A percentile compares a stretch with the other conserved stretches of the same genome.
phyloP scores from a whole-genome alignment of 345 rosid species.

The Salix caprea region DNA sequence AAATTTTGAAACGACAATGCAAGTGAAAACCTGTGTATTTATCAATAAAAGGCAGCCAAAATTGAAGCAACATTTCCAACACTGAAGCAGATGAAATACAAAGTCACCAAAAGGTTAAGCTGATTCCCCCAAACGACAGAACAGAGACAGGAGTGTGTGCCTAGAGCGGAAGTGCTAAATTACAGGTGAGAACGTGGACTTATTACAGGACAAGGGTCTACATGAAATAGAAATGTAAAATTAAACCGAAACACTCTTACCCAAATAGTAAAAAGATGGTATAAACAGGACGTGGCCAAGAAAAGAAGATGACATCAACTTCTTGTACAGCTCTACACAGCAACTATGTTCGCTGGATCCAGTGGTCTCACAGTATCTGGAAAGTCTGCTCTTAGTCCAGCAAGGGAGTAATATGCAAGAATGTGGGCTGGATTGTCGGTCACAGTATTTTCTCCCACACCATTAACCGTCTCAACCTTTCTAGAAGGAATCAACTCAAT shows the following conservation, averaged over 20 bases:
- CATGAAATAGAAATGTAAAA: slow-evolving; percentile 6
- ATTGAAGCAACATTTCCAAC: neutral
- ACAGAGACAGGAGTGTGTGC: neutral
- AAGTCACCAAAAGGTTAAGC: slow-evolving; percentile 1
- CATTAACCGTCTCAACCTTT: slow-evolving; percentile 23
- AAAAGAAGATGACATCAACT: slow-evolving; percentile 5
- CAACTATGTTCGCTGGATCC: slow-evolving; percentile 23
- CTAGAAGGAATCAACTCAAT: slow-evolving; percentile 79
- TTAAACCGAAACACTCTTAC: slow-evolving; percentile 19
- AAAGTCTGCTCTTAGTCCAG: slow-evolving; percentile 82
- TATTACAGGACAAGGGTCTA: slow-evolving; percentile 29
- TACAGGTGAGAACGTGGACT: slow-evolving; percentile 26
- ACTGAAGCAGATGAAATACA: neutral
- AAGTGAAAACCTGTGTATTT: neutral
- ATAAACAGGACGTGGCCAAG: slow-evolving; percentile 19
- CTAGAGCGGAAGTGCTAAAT: slow-evolving; percentile 17
- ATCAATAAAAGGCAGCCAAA: neutral
- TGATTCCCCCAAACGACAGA: neutral
- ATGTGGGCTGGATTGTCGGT: slow-evolving; percentile 77
- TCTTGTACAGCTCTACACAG: slow-evolving; percentile 41
- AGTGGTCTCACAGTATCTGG: slow-evolving; percentile 60
- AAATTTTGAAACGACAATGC: neutral
- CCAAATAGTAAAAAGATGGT: slow-evolving; percentile 10
- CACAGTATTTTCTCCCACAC: slow-evolving; percentile 24
- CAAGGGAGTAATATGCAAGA: slow-evolving; percentile 89